Evolutionary conservation across 495 filamentous ascomycete genomes (phyloP).

Genomic region (Cladorrhinum samala): DNA sequence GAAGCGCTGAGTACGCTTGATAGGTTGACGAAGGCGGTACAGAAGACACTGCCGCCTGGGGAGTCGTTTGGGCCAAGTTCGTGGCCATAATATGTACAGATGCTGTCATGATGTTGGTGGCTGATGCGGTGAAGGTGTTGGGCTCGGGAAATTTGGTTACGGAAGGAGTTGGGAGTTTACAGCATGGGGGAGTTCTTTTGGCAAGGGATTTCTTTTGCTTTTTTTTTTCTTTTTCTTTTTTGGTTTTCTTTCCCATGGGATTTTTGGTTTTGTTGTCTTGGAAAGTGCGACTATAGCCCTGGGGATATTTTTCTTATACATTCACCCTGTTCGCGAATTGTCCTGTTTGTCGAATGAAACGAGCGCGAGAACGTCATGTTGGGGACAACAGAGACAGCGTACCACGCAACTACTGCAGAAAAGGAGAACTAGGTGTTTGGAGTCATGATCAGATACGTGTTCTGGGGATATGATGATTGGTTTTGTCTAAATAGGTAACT

Average conservation of each 20-base stretch:
- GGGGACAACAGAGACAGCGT: no score
- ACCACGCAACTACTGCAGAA: no score
- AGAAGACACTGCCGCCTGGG: slow-evolving; percentile 26
- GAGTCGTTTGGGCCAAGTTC: slow-evolving; percentile 42
- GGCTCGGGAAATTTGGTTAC: background rate
- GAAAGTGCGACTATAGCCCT: background rate
- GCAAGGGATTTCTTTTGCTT: background rate
- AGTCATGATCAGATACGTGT: no score
- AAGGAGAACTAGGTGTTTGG: no score
- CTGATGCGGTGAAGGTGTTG: background rate
- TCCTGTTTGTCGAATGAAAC: no score
- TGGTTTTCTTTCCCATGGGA: background rate
- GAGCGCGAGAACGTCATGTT: no score
- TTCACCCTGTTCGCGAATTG: background rate
- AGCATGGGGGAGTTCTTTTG: background rate
- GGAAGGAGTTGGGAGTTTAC: background rate
- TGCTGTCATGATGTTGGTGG: no score
- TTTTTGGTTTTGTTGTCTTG: background rate
- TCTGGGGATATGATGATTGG: no score
- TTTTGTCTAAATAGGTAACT: no score
- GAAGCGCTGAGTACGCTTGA: slow-evolving; percentile 39
- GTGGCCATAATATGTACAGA: slow-evolving; percentile 29
- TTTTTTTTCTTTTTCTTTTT: background rate
- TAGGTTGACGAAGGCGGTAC: slow-evolving; percentile 27
- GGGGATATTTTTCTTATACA: background rate